Evolutionary conservation across 176 grass and related monocot species (phyloP).

Genomic region (Musa beccarii): DNA sequence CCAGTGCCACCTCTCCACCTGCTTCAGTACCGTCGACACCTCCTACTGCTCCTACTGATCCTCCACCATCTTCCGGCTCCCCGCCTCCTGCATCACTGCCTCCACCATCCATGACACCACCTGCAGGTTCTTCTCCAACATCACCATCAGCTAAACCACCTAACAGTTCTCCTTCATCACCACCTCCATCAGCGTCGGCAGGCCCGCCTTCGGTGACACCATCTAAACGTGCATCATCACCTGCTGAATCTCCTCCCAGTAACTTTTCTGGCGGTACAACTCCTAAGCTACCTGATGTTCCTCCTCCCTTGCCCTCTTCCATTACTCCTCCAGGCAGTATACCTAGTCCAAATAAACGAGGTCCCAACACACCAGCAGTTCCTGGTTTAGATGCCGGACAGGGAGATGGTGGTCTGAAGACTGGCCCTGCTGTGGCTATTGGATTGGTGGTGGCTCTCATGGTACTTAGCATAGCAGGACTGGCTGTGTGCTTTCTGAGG

Average conservation of each 20-base stretch:
- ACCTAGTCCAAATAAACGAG: not conserved
- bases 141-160: slow-evolving; percentile 7
- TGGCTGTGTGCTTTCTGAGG: slow-evolving; percentile 40
- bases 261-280: not conserved
- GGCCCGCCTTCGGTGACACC: not conserved
- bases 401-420: not conserved
- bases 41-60: not conserved
- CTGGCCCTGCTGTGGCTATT: slow-evolving; percentile 23
- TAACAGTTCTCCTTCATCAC: slow-evolving; percentile 5
- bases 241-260: slow-evolving; percentile 6
- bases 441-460: slow-evolving; percentile 28
- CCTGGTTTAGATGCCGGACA: not conserved
- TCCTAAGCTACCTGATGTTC: not conserved
- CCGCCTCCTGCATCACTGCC: not conserved
- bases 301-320: not conserved
- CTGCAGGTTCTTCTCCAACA: not conserved
- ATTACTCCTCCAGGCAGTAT: slow-evolving; percentile 9
- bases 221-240: not conserved
- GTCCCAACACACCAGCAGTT: slow-evolving; percentile 20
- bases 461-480: slow-evolving; percentile 40
- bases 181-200: not conserved
- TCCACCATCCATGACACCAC: not conserved
- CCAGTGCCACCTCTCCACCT: not conserved
- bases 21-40: not conserved
- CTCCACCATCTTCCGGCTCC: slow-evolving; percentile 4